Evolutionary conservation across 176 grass and related monocot species (phyloP), one percentile per base, ranked within the genome.

Genomic region (Triticum urartu): DNA sequence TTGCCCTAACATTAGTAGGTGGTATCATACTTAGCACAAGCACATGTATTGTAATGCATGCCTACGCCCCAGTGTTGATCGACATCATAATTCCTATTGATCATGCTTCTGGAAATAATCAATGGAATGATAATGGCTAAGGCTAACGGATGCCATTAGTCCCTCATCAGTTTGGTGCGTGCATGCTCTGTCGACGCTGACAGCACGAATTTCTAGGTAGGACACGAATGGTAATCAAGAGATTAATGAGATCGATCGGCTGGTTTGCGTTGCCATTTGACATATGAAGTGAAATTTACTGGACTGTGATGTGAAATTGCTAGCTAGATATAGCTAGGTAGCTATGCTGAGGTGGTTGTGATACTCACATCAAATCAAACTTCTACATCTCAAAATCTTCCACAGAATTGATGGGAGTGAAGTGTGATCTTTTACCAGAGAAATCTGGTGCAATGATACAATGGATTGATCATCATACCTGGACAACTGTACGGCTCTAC

Each of bases 31-130:
- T 81, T 91, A 76, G 82, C n/a, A 77, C 77, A 81, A 64, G 4
- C 69, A 81, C 2, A 75, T 85, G 70, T 81, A 84, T 80, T 88
- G 86, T 85, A 88, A 88, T 85, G 81, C 77, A 88, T 91, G 86
- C 70, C 81, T 81, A 91, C 77, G 39, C 36, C 69, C 28, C 63
- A 85, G 81, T 71, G 82, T 88, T 78, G 42, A 81, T 91, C 64
- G 82, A 88, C 86, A 91, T 91, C 90, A 91, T 91, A 91, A 91
- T 88, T 70, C 78, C 32, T 58, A 71, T 78, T 78, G 81, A 85
- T 81, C 90, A 91, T 91, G 90, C 71, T 91, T 81, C 81, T 85
- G 63, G 48, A 85, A 85, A 85, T 74, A 90, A 87, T 87, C 81
- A 69, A 88, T 64, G 15, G 84, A 77, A 85, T 85, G 69, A 63